phyloP scores from a whole-genome alignment of 768 basidiomycete species.

The Coprinellus aureogranulatus region DNA sequence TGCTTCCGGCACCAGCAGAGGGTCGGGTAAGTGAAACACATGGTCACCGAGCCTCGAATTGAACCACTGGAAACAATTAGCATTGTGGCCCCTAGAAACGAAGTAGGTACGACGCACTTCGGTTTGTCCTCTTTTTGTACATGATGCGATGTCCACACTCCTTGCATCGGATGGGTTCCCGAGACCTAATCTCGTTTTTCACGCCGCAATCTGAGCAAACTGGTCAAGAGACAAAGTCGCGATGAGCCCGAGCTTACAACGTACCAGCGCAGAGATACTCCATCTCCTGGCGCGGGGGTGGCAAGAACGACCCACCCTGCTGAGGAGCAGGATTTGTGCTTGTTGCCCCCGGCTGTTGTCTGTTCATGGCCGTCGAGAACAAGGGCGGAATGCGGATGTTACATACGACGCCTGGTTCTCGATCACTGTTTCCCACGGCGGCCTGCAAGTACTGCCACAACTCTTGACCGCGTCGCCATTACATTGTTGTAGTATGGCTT shows the following conservation, averaged over 20 bases:
- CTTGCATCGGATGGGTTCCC: conserved; percentile 92
- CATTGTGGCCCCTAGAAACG: conserved; percentile 1
- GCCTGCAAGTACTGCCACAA: neutral
- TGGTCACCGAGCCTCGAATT: conserved; percentile 76
- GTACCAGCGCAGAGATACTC: conserved; percentile 86
- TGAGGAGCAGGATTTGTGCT: conserved; percentile 13
- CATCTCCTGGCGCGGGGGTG: conserved; percentile 59
- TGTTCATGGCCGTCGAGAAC: conserved; percentile 24
- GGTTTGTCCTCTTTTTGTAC: conserved; percentile 94
- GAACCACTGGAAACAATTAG: conserved; percentile 55
- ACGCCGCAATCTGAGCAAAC: conserved; percentile 75
- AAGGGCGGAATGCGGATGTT: conserved; percentile 1
- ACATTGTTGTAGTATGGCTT: too few species aligned
- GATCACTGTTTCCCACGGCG: neutral
- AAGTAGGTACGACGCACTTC: conserved; percentile 62
- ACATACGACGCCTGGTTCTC: neutral
- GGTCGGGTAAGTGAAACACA: conserved; percentile 7
- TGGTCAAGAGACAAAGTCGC: conserved; percentile 3
- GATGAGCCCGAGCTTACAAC: conserved; percentile 15
- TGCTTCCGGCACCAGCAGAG: neutral
- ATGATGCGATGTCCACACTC: conserved; percentile 98
- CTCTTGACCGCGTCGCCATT: neutral
- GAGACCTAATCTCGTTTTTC: conserved; percentile 84
- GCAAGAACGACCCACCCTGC: conserved; percentile 28
- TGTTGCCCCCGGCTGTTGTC: conserved; percentile 19